Percentiles rank a stretch among this genome's conserved stretches.
phyloP scores from a whole-genome alignment of 2,329 filamentous ascomycete genomes.

The Fusarium sp. region DNA sequence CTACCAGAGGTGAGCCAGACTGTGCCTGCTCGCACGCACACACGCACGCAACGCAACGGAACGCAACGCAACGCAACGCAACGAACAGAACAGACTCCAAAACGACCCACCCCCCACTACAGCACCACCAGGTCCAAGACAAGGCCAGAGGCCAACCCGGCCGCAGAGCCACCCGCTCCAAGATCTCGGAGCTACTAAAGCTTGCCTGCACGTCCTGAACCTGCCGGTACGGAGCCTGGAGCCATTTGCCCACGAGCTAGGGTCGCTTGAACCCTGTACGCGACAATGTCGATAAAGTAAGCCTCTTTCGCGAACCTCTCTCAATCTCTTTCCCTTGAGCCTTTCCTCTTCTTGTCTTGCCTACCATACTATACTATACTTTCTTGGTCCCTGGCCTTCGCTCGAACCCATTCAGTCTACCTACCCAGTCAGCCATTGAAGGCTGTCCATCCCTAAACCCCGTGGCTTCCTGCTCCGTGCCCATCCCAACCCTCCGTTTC shows the following conservation, averaged over 20 bases:
- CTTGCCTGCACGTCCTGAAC: constrained; percentile 47
- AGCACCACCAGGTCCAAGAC: constrained; percentile 39
- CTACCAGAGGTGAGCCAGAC: constrained; percentile 19
- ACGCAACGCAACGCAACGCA: neutral
- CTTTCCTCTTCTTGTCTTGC: constrained; percentile 38
- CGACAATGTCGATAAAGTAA: constrained; percentile 67
- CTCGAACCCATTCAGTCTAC: constrained; percentile 2
- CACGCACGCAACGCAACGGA: constrained; percentile 3
- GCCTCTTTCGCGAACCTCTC: constrained; percentile 50
- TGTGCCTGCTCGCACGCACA: constrained; percentile 11
- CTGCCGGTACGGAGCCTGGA: constrained; percentile 47
- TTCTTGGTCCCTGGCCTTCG: constrained; percentile 30
- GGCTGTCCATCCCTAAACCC: constrained; percentile 18
- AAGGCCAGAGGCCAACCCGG: constrained; percentile 41
- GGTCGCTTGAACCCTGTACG: constrained; percentile 51
- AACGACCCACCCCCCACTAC: constrained; percentile 46
- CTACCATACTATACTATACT: constrained; percentile 16
- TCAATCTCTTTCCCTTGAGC: constrained; percentile 37
- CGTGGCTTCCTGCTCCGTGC: constrained; percentile 17
- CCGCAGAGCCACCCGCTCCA: constrained; percentile 46
- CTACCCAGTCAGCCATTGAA: constrained; percentile 23
- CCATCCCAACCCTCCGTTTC: constrained; percentile 23
- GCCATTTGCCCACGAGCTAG: constrained; percentile 49
- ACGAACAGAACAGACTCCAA: constrained; percentile 37
- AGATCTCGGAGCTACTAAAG: constrained; percentile 49